Base-by-base conservation (phyloP, 257 asterid genomes). In the Ballota nigra region DNA sequence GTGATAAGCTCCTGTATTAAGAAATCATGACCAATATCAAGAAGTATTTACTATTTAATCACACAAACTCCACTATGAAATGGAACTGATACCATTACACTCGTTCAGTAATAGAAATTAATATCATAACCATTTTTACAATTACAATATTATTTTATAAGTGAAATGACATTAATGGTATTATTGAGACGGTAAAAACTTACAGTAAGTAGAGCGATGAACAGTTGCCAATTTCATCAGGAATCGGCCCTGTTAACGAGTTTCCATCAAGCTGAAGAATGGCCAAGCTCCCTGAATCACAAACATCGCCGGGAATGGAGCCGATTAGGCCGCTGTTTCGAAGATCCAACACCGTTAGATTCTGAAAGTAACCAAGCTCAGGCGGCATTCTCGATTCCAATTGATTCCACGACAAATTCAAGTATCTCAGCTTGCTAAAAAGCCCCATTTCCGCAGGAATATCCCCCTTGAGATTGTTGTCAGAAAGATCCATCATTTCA, bases 211-310 rank as follows among this genome's bases (percentile, higher is more conserved):
- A 81, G 63, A 95, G 96, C 2, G 96, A 85, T 20, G 99, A 86
- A 63, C 99, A 95, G 77, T 95, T 88, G 58, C 94, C 96, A 3
- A 95, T 87, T 68, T 86, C 94, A 31, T 76, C 58, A 51, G 99
- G 98, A 65, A 95, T 82, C 3, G 83, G 82, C 20, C 97, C 98
- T 7, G 87, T 81, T 62, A 95, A 78, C 15, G 83, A 79, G 76
- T 95, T 95, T 13, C 87, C 98, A 86, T 95, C 99, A 36, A 95
- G 93, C 71, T 95, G 99, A 70, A 95, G 92, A 43, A 95, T 88
- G 16, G 78, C 86, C 77, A 95, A 75, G 88, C 88, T 89, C 56
- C 94, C 92, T 7, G 99, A 92, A 45, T 84, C 92, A 71, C 98
- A 95, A 10, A 95, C 80, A 71, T 88, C 96, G 16, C 81, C 86